Evolutionary conservation across 345 rosid species (phyloP).

Genomic region (Eucalyptus polybractea): DNA sequence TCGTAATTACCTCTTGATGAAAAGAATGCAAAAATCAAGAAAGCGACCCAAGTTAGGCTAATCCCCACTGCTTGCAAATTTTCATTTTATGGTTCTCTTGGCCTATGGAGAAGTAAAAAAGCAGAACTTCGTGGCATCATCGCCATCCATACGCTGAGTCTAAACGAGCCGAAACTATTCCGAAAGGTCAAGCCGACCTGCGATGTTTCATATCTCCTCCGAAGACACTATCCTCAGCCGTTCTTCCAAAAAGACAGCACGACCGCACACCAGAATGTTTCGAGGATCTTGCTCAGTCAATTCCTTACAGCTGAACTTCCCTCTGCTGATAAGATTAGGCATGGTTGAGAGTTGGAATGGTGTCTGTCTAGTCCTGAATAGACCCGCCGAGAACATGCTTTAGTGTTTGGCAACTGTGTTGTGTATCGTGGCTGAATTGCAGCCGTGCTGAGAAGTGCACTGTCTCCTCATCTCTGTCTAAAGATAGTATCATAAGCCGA

Average conservation of each 20-base stretch:
- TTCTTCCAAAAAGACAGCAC: background rate
- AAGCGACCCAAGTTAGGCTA: background rate
- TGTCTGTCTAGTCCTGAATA: background rate
- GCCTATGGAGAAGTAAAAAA: background rate
- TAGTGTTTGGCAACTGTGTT: background rate
- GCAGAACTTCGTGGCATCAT: background rate
- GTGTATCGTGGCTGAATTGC: background rate
- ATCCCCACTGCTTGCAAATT: background rate
- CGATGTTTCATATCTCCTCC: background rate
- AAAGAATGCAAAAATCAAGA: background rate
- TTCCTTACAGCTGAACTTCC: background rate
- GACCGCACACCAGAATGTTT: fast-evolving
- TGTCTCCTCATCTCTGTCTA: background rate
- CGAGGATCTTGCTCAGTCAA: background rate
- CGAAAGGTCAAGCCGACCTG: background rate
- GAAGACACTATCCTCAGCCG: background rate
- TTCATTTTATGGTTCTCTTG: background rate
- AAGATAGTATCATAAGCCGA: background rate
- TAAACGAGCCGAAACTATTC: background rate
- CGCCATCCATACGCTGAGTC: too few species aligned
- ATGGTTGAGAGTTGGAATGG: background rate
- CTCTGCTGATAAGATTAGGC: background rate
- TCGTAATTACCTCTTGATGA: too few species aligned
- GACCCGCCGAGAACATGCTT: background rate
- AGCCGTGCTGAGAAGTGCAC: background rate